Base-by-base conservation (phyloP, 2,329 filamentous ascomycete genomes). In the Penicillium hordei region DNA sequence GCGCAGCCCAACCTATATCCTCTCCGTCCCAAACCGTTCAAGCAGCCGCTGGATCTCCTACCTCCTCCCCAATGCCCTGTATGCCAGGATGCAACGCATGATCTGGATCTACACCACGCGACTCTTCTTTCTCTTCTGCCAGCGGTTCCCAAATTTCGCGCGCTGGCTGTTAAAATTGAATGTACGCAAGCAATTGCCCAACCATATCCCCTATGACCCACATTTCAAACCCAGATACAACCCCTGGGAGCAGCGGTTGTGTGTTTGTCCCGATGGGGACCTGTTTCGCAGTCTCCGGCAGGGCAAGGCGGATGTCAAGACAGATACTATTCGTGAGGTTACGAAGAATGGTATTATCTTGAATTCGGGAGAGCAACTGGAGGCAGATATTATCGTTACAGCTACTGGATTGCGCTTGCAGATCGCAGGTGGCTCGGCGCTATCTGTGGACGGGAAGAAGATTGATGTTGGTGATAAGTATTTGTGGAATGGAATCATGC, bases 221-320 rank as follows among this genome's bases (percentile, higher is more conserved):
- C 84, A 90, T 70, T 90, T 90, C 72, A 83, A 81, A 7, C 87
- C 87, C 0, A 71, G 70, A 2, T 89, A 90, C 65, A 80, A 83
- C 39, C 87, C 87, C 0, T 88, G 89, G 81, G 82, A 91, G 54
- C 90, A 95, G 71, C 84, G 91, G 0, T 76, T 94, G 8, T 94
- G 91, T 66, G 77, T 91, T 59, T 87, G 76, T n/a, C 82, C 83
- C 0, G 80, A 85, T 55, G 82, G 81, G 21, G 84, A 86, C 67
- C 86, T 86, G 70, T 86, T 83, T 75, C 69, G 78, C 23, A 74
- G 76, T 34, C 74, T 86, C 19, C 76, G 78, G 17, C 68, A 73
- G 1, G 83, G 82, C 33, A 80, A 79, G 55, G 81, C 81, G 1
- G 74, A 78, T 45, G 75, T 87, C n/a, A 79, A 79, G 21, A 86